A percentile compares a stretch with the other conserved stretches of the same genome.
These are phyloP conservation scores for Talaromyces ruber DNA, from an alignment of 495 filamentous ascomycete species.

Conservation along the genomic window DNA sequence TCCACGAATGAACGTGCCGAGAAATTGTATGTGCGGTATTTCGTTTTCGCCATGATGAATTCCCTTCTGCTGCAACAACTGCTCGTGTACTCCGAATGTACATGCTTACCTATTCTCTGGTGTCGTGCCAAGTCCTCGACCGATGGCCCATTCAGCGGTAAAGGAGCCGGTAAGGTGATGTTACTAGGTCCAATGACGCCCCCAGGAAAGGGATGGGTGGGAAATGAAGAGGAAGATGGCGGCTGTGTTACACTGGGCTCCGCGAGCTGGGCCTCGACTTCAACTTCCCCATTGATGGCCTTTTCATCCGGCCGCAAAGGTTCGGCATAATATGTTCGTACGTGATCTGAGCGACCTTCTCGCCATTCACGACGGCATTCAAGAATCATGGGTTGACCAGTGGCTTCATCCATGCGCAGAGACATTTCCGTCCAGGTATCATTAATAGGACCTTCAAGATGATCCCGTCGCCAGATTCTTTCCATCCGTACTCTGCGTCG, in stretches of 20 bases:
- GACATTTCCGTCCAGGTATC: conserved; percentile 66
- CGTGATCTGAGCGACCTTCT: conserved; percentile 46
- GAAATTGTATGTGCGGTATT: conserved; percentile 51
- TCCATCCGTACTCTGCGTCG: conserved; percentile 23
- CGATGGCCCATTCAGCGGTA: background rate
- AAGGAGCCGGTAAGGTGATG: background rate
- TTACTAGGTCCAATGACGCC: conserved; percentile 1
- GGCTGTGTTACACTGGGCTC: background rate
- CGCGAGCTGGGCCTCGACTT: background rate
- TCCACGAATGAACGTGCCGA: conserved; percentile 55
- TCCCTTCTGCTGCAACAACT: conserved; percentile 30
- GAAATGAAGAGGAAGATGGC: background rate
- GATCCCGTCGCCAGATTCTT: conserved; percentile 56
- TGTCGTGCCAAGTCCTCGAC: background rate
- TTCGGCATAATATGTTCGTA: conserved; percentile 62
- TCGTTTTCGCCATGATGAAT: conserved; percentile 49
- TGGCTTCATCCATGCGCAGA: conserved; percentile 54
- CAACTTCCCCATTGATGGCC: background rate
- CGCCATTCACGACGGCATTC: conserved; percentile 70
- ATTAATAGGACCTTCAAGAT: conserved; percentile 67
- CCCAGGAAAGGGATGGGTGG: background rate
- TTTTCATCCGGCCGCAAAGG: conserved; percentile 39
- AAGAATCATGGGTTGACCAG: conserved; percentile 50
- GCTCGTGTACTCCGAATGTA: conserved; percentile 40
- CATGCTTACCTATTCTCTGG: conserved; percentile 27